Conservation (phyloP, 2,329 filamentous ascomycete genomes). For the Ophiostoma fasciatum region DNA sequence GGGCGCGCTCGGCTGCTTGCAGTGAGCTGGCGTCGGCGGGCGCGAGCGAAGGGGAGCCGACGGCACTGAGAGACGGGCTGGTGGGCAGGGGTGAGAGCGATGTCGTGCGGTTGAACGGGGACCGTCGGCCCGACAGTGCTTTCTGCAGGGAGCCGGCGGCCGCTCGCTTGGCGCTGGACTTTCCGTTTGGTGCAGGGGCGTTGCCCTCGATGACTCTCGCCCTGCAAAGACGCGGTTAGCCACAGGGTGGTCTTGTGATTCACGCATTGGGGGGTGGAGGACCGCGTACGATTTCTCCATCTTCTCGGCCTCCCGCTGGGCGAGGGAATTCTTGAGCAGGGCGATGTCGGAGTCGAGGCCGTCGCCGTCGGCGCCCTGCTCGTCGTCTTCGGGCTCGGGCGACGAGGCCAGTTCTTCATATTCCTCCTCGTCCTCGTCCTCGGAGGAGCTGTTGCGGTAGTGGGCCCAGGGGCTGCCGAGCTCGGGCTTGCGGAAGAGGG, state of each 20-base stretch:
- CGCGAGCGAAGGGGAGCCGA: conserved; percentile 37
- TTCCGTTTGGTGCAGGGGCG: conserved; percentile 12
- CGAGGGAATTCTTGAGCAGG: conserved; percentile 30
- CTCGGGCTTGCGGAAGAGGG: conserved; percentile 30
- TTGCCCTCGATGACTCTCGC: conserved; percentile 21
- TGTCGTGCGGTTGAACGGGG: conserved; percentile 14
- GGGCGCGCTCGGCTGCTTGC: conserved; percentile 33
- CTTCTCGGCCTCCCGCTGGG: conserved; percentile 29
- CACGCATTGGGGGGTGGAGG: neutral
- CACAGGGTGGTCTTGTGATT: conserved; percentile 6
- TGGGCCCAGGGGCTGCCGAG: conserved; percentile 12
- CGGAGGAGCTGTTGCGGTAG: conserved; percentile 9
- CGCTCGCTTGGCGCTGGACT: conserved; percentile 12
- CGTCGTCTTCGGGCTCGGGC: conserved; percentile 10
- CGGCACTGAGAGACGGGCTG: conserved; percentile 41
- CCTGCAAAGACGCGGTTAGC: conserved; percentile 16
- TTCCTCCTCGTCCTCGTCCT: conserved; percentile 12
- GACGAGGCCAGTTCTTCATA: conserved; percentile 11
- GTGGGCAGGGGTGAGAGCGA: conserved; percentile 33
- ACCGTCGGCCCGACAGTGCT: conserved; percentile 9
- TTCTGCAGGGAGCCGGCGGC: conserved; percentile 10
- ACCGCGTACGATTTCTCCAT: conserved; percentile 27
- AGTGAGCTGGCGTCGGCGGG: conserved; percentile 35
- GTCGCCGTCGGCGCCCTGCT: conserved; percentile 21
- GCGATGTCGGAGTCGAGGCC: conserved; percentile 35